Percentiles rank a stretch among this genome's conserved stretches.
Evolutionary conservation across 2,329 filamentous ascomycete genomes (phyloP).

Genomic region (Podosphaera xanthii): DNA sequence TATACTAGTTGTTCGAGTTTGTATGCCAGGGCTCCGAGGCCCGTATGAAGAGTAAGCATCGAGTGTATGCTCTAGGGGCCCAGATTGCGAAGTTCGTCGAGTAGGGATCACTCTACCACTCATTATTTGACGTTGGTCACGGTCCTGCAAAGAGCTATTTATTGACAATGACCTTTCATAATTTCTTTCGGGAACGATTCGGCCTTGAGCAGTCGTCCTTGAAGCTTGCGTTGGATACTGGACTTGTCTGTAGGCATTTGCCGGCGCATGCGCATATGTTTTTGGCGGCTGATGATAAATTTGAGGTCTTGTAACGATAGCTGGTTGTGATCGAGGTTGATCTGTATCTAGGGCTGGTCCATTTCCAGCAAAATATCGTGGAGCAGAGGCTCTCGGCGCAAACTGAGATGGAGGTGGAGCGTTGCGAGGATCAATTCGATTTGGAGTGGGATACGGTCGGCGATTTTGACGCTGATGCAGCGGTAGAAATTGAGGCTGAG

Average conservation of each 20-base stretch:
- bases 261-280: conserved; percentile 41
- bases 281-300: conserved; percentile 43
- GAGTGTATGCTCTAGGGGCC: conserved; percentile 11
- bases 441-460: conserved; percentile 48
- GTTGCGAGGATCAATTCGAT: conserved; percentile 16
- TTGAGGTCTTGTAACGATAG: conserved; percentile 47
- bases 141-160: conserved; percentile 58
- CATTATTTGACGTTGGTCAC: conserved; percentile 72
- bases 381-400: conserved; percentile 23
- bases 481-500: conserved; percentile 33
- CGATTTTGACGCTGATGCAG: conserved; percentile 39
- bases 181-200: conserved; percentile 73
- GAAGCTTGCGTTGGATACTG: conserved; percentile 45
- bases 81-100: conserved; percentile 25
- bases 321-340: conserved; percentile 78
- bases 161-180: conserved; percentile 93
- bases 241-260: conserved; percentile 56
- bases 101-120: conserved; percentile 79
- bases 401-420: conserved; percentile 21
- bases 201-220: conserved; percentile 72
- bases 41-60: conserved; percentile 12
- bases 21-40: conserved; percentile 21
- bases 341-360: conserved; percentile 61
- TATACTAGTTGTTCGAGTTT: conserved; percentile 36
- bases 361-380: conserved; percentile 36